Conservation (phyloP, 257 asterid species). For the Mitragyna speciosa region DNA sequence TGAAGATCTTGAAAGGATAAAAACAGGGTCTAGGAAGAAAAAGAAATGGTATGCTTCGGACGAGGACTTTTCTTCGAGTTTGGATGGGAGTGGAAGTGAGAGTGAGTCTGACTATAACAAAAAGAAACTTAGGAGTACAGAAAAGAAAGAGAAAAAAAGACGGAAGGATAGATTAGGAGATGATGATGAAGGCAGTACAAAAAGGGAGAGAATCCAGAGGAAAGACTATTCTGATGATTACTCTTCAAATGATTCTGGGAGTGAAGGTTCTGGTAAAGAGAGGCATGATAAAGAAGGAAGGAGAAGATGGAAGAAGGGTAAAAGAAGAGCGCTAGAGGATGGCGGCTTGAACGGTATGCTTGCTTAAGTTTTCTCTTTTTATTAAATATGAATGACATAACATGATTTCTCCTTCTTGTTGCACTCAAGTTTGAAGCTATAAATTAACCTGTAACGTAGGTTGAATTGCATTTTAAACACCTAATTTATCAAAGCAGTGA, state of each 20-base stretch:
- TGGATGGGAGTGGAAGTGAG: conserved; percentile 46
- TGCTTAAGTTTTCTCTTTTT: background rate
- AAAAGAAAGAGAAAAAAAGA: conserved; percentile 42
- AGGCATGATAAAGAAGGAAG: conserved; percentile 22
- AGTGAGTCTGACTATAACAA: conserved; percentile 37
- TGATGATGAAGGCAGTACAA: conserved; percentile 32
- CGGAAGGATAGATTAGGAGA: conserved; percentile 31
- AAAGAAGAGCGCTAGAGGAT: conserved; percentile 20
- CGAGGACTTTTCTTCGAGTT: conserved; percentile 57
- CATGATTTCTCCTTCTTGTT: background rate
- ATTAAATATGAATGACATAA: background rate
- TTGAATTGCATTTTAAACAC: background rate
- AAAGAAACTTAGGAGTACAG: conserved; percentile 36
- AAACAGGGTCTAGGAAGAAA: conserved; percentile 58
- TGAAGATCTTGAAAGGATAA: conserved; percentile 56
- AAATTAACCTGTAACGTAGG: background rate
- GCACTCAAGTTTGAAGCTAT: background rate
- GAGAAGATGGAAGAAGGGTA: conserved; percentile 25
- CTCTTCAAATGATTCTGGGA: conserved; percentile 33
- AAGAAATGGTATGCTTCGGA: conserved; percentile 87
- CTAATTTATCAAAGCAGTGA: background rate
- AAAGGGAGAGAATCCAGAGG: conserved; percentile 36
- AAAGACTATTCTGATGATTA: conserved; percentile 30
- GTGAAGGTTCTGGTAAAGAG: conserved; percentile 34
- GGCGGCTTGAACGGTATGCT: conserved; percentile 32